These are phyloP conservation scores for Myxozyma udenii DNA, from an alignment of 805 yeast genomes.

Conservation along the genomic window DNA sequence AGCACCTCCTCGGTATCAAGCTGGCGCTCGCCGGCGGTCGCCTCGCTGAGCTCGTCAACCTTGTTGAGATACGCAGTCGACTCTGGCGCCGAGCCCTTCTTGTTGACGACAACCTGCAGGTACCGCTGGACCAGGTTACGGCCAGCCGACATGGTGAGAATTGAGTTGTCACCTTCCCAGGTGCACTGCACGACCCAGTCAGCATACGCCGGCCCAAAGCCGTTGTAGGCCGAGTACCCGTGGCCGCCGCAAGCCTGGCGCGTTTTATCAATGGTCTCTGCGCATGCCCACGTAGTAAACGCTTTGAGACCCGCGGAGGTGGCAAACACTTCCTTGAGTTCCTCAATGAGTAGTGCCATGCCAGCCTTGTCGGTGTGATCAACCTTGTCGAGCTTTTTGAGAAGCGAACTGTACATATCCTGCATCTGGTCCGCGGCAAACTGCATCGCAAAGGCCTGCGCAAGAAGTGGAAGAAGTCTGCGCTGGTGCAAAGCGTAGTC, in stretches of 20 bases:
- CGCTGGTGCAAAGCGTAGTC: slow-evolving; percentile 88
- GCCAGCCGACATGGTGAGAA: slow-evolving; percentile 79
- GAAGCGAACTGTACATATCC: slow-evolving; percentile 49
- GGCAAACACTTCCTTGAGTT: slow-evolving; percentile 69
- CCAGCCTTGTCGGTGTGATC: slow-evolving; percentile 47
- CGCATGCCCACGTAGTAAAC: slow-evolving; percentile 81
- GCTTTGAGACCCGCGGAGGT: slow-evolving; percentile 87
- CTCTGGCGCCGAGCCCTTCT: slow-evolving; percentile 48
- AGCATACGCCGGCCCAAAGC: slow-evolving; percentile 80
- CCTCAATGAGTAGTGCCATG: slow-evolving; percentile 52
- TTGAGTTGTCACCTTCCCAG: slow-evolving; percentile 97
- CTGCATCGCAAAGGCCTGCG: slow-evolving; percentile 71
- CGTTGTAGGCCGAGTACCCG: slow-evolving; percentile 91
- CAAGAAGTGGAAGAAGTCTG: slow-evolving; percentile 79
- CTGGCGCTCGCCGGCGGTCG: slow-evolving; percentile 17
- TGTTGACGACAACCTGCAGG: slow-evolving; percentile 36
- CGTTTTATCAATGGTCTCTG: slow-evolving; percentile 77
- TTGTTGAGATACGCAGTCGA: slow-evolving; percentile 46
- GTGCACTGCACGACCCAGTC: slow-evolving; percentile 99
- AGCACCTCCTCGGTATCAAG: slow-evolving; percentile 23
- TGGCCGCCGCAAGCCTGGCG: slow-evolving; percentile 96
- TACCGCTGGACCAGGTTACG: slow-evolving; percentile 63
- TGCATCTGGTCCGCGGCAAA: slow-evolving; percentile 66
- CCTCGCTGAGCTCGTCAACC: slow-evolving; percentile 4
- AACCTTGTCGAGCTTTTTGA: slow-evolving; percentile 47